Evolutionary conservation across 192 early-diverging fungal species (phyloP).

Genomic region (Coemansia sp.): DNA sequence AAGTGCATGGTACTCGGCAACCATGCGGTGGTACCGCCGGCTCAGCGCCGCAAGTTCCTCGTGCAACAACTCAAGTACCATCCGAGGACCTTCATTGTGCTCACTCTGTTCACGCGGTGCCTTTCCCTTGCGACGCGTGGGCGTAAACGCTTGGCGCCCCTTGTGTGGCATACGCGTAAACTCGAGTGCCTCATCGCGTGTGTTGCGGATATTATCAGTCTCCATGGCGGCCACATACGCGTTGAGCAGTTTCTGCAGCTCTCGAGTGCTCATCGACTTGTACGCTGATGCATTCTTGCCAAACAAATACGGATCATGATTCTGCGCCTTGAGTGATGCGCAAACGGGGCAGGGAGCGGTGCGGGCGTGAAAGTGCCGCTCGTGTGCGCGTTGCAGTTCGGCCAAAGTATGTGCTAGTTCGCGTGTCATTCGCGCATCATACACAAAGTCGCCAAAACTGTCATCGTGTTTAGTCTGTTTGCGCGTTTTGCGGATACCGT

Average conservation of each 20-base stretch:
- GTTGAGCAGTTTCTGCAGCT: slow-evolving; percentile 46
- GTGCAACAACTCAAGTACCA: slow-evolving; percentile 38
- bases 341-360: slow-evolving; percentile 26
- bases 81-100: neutral
- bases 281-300: slow-evolving; percentile 37
- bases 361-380: slow-evolving; percentile 28
- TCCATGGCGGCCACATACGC: slow-evolving; percentile 51
- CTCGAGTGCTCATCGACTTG: slow-evolving; percentile 35
- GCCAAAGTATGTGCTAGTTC: slow-evolving; percentile 43
- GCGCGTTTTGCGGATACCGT: slow-evolving; percentile 19
- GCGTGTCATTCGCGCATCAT: slow-evolving; percentile 23
- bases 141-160: slow-evolving; percentile 35
- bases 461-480: slow-evolving; percentile 1
- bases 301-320: slow-evolving; percentile 51
- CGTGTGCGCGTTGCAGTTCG: slow-evolving; percentile 46
- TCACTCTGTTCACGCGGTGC: neutral
- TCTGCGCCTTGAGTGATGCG: slow-evolving; percentile 33
- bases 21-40: slow-evolving; percentile 50
- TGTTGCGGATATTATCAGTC: slow-evolving; percentile 12
- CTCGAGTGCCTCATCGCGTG: neutral
- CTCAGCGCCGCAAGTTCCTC: slow-evolving; percentile 51
- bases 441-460: slow-evolving; percentile 1
- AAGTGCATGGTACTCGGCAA: slow-evolving; percentile 29
- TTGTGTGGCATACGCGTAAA: neutral
- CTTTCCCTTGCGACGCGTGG: slow-evolving; percentile 12